A percentile compares a stretch with the other conserved stretches of the same genome.
These are phyloP conservation scores for Acacia pycnantha DNA, from an alignment of 331 rosid species.

Conservation along the genomic window DNA sequence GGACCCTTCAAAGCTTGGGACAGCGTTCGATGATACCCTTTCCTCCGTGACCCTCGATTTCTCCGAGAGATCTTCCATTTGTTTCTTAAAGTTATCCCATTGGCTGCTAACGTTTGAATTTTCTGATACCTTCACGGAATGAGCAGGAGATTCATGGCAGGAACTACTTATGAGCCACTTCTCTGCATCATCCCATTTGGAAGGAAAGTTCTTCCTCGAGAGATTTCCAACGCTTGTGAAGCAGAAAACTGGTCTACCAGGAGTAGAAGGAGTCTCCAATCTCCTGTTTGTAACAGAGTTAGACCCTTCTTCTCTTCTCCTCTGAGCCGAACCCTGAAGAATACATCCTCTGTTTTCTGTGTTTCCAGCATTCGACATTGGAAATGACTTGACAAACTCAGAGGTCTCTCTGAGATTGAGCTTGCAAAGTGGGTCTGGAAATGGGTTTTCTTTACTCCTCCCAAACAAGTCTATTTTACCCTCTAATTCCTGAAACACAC, in stretches of 20 bases:
- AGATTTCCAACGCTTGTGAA: conserved; percentile 51
- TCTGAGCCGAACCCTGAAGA: conserved; percentile 48
- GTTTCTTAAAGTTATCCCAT: conserved; percentile 57
- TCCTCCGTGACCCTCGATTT: conserved; percentile 64
- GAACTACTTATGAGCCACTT: conserved; percentile 80
- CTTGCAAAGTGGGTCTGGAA: conserved; percentile 73
- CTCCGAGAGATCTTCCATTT: conserved; percentile 55
- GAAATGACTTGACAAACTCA: conserved; percentile 77
- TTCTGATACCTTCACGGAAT: conserved; percentile 39
- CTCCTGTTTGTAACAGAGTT: conserved; percentile 47
- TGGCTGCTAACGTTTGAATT: conserved; percentile 39
- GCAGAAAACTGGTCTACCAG: conserved; percentile 88
- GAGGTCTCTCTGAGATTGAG: conserved; percentile 69
- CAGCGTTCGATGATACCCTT: conserved; percentile 54
- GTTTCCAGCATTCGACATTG: conserved; percentile 40
- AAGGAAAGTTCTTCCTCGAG: conserved; percentile 72
- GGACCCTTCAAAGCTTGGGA: conserved; percentile 46
- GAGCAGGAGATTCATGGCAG: conserved; percentile 80
- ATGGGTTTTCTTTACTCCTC: conserved; percentile 26
- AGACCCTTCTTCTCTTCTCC: conserved; percentile 45
- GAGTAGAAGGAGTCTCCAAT: conserved; percentile 78
- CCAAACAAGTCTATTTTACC: not conserved
- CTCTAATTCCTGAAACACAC: conserved; percentile 47
- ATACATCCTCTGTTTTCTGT: conserved; percentile 33
- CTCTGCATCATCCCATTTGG: conserved; percentile 99